Percentiles rank a stretch among this genome's conserved stretches.
These are phyloP conservation scores for Solanum virginianum DNA, from an alignment of 257 asterid genomes.

Conservation along the genomic window DNA sequence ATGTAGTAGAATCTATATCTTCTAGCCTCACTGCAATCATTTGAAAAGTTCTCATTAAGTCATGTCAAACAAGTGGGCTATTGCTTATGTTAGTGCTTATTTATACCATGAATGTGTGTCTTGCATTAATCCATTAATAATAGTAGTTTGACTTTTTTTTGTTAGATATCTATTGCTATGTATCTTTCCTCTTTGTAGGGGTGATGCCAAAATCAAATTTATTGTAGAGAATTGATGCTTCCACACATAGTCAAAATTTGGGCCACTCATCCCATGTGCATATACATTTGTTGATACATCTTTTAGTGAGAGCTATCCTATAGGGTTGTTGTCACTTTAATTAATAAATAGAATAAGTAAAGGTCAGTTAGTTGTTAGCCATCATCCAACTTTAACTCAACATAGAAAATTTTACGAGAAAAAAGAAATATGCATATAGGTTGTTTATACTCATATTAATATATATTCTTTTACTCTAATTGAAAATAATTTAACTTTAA, in stretches of 20 bases:
- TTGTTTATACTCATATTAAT: too few relatives aligned
- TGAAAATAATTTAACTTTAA: too few relatives aligned
- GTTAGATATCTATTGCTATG: background rate
- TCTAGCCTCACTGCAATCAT: background rate
- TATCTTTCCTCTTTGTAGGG: background rate
- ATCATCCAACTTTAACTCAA: background rate
- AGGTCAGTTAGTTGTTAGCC: slow-evolving; percentile 22
- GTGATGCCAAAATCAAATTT: background rate
- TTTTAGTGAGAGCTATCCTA: background rate
- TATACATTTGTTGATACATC: slow-evolving; percentile 8
- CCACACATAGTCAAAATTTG: background rate
- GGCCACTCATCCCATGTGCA: slow-evolving; percentile 32
- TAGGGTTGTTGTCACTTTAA: slow-evolving; percentile 14
- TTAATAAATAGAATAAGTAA: slow-evolving; percentile 1
- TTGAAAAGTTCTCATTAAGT: slow-evolving; percentile 1
- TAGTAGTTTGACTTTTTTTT: background rate
- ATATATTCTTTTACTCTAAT: too few relatives aligned
- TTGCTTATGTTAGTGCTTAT: background rate
- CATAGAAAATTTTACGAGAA: background rate
- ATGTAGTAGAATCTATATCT: background rate
- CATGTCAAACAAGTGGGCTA: background rate
- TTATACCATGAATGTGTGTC: background rate
- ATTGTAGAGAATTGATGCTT: background rate
- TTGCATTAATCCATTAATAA: background rate
- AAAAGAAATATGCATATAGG: too few relatives aligned